Evolutionary conservation across 768 basidiomycete genomes (phyloP).

Genomic region (Chalciporus pseudorubinellus): DNA sequence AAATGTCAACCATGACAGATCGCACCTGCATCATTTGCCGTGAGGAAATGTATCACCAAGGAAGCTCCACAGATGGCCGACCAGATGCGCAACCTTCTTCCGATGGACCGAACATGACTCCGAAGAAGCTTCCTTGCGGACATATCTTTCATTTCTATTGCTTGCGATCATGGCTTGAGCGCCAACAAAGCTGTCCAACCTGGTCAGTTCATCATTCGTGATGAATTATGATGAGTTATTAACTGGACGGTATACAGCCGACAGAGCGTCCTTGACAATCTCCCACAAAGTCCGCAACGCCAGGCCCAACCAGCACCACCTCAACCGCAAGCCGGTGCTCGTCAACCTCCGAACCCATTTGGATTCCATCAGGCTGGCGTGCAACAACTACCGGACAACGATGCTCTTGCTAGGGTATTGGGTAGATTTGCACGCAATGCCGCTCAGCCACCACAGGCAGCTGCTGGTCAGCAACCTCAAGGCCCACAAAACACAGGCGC

Average conservation of each 20-base stretch:
- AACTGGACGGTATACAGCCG: conserved; percentile 45
- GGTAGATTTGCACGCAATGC: conserved; percentile 56
- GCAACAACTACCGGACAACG: conserved; percentile 41
- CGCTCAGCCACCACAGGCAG: conserved; percentile 39
- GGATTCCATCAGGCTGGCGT: conserved; percentile 26
- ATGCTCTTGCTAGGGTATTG: conserved; percentile 35
- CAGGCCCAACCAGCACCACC: conserved; percentile 25
- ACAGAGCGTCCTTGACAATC: conserved; percentile 67
- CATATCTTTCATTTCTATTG: conserved; percentile 99
- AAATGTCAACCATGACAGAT: conserved; percentile 79
- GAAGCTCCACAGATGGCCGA: conserved; percentile 24
- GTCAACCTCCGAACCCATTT: conserved; percentile 31
- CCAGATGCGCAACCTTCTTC: conserved; percentile 21
- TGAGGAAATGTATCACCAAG: conserved; percentile 78
- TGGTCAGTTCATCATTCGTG: conserved; percentile 58
- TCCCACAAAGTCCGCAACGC: conserved; percentile 33
- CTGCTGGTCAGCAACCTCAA: conserved; percentile 32
- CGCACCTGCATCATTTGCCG: conserved; percentile 97
- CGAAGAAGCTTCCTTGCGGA: conserved; percentile 94
- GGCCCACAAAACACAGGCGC: conserved; percentile 33
- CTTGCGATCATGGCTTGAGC: conserved; percentile 93
- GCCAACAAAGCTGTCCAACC: conserved; percentile 98
- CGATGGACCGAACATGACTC: conserved; percentile 90
- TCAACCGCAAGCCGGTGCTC: conserved; percentile 30
- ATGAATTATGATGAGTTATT: neutral